Conservation (phyloP, 2,329 filamentous ascomycete species). For the Berkeleyomyces rouxiae region DNA sequence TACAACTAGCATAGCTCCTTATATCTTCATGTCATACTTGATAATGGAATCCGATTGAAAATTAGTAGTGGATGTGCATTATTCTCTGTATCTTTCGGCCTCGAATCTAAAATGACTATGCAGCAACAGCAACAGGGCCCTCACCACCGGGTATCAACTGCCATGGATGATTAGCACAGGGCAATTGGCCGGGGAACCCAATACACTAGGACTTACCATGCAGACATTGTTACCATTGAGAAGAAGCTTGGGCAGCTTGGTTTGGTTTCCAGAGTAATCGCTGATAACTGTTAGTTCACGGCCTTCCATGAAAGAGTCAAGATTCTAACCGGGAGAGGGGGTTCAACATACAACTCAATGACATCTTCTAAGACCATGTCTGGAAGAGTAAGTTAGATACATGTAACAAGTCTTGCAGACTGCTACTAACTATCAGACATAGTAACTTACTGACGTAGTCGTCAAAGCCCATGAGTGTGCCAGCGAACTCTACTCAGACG, state of each 20-base stretch:
- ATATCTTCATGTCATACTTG: background rate
- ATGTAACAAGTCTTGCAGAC: slow-evolving; percentile 14
- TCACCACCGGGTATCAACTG: slow-evolving; percentile 67
- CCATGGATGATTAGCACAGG: slow-evolving; percentile 10
- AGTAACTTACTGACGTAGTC: slow-evolving; percentile 92
- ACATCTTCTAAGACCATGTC: slow-evolving; percentile 98
- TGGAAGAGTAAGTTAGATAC: slow-evolving; percentile 23
- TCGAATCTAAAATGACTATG: slow-evolving; percentile 10
- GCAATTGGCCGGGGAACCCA: background rate
- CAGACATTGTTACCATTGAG: slow-evolving; percentile 98
- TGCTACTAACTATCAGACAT: background rate
- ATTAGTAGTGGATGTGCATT: background rate
- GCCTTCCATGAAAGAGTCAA: background rate
- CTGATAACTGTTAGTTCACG: slow-evolving; percentile 28
- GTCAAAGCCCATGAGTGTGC: slow-evolving; percentile 87
- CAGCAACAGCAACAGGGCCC: slow-evolving; percentile 35
- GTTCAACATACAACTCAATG: slow-evolving; percentile 64
- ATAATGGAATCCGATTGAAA: background rate
- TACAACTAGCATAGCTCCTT: background rate
- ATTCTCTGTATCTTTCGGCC: background rate
- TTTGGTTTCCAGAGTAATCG: slow-evolving; percentile 77
- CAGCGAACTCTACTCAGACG: slow-evolving; percentile 62
- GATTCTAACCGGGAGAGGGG: background rate
- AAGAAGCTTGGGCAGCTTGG: slow-evolving; percentile 83
- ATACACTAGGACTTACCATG: slow-evolving; percentile 53